phyloP scores from a whole-genome alignment of 164 flowering plant species.

The grape (Vitis vinifera) region ASM3070453v1 NC_081810.1:21754001-21754500 shows the following conservation, averaged over 20 bases:
- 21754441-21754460: constrained; percentile 17
- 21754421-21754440: constrained; percentile 17
- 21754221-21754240: constrained; percentile 39
- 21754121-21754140: constrained; percentile 73
- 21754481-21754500: constrained; percentile 30
- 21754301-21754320: constrained; percentile 22
- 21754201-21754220: constrained; percentile 28
- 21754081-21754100: constrained; percentile 86
- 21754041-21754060: constrained; percentile 58
- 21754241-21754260: constrained; percentile 53
- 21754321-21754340: constrained; percentile 26
- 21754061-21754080: constrained; percentile 72
- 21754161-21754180: constrained; percentile 70
- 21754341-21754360: constrained; percentile 31
- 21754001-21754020: constrained; percentile 32
- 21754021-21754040: constrained; percentile 33
- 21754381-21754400: constrained; percentile 35
- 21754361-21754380: constrained; percentile 18
- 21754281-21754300: constrained; percentile 47
- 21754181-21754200: constrained; percentile 37
- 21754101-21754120: constrained; percentile 74
- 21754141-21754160: constrained; percentile 65
- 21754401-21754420: constrained; percentile 30
- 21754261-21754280: constrained; percentile 39
- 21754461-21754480: constrained; percentile 21